Evolutionary conservation across 2,329 filamentous ascomycete species (phyloP).

Genomic region (Pseudodiploospora longispora): DNA sequence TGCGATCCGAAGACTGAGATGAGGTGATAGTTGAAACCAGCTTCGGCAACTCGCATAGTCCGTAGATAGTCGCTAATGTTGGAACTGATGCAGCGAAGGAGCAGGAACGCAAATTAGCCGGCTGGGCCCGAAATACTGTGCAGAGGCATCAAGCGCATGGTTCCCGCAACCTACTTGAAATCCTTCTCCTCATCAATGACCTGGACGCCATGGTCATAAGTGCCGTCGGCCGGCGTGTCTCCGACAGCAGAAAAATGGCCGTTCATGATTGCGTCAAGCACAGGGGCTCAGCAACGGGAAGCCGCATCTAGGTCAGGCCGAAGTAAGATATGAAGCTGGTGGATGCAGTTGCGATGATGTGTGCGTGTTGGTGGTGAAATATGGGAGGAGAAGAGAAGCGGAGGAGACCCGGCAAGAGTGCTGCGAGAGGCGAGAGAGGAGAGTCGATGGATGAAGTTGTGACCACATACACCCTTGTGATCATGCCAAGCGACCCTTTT

Average conservation of each 20-base stretch:
- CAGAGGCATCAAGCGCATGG: background rate
- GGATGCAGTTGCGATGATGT: background rate
- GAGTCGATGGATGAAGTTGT: conserved; percentile 1
- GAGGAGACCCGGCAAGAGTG: conserved; percentile 1
- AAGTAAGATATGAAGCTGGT: background rate
- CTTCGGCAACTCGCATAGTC: conserved; percentile 69
- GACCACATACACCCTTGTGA: conserved; percentile 9
- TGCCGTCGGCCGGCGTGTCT: conserved; percentile 52
- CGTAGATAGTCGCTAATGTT: conserved; percentile 76
- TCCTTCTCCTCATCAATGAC: conserved; percentile 88
- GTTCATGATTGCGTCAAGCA: conserved; percentile 49
- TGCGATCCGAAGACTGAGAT: conserved; percentile 99
- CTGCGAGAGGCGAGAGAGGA: background rate
- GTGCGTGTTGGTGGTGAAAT: background rate
- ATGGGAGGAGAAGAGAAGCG: background rate
- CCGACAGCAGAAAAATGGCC: conserved; percentile 72
- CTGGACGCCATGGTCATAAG: conserved; percentile 91
- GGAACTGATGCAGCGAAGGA: conserved; percentile 40
- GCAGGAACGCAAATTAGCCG: conserved; percentile 10
- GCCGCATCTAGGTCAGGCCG: conserved; percentile 5
- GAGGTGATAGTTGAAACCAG: conserved; percentile 98
- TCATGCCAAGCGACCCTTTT: conserved; percentile 4
- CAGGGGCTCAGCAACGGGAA: conserved; percentile 4
- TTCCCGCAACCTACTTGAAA: conserved; percentile 67
- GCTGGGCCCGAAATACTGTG: background rate